Conservation (phyloP, 2,329 filamentous ascomycete genomes). For the Graphilbum ipis-grandicollis region DNA sequence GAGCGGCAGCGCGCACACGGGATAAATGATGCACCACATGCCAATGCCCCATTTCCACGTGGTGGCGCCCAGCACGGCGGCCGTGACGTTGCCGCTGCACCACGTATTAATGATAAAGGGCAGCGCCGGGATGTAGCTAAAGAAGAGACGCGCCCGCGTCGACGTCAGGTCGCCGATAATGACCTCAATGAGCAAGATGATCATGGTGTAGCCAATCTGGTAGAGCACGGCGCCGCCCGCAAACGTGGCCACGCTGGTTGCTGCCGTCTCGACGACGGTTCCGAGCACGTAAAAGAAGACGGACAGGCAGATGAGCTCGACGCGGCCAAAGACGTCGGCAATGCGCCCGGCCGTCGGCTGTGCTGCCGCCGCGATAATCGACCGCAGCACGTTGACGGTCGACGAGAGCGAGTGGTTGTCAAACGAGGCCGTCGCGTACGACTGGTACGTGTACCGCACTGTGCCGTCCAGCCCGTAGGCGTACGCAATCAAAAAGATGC, state of each 20-base stretch:
- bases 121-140: constrained; percentile 43
- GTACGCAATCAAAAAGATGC: constrained; percentile 46
- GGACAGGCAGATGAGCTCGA: constrained; percentile 37
- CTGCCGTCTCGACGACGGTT: constrained; percentile 36
- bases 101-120: constrained; percentile 47
- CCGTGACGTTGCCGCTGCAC: constrained; percentile 40
- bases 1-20: constrained; percentile 35
- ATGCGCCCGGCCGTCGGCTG: constrained; percentile 40
- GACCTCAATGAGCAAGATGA: constrained; percentile 45
- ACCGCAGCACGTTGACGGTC: constrained; percentile 26
- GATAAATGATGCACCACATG: constrained; percentile 47
- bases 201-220: constrained; percentile 45
- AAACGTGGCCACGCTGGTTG: constrained; percentile 28
- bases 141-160: constrained; percentile 42
- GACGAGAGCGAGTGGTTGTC: constrained; percentile 34
- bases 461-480: constrained; percentile 44
- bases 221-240: constrained; percentile 41
- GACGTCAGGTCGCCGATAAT: constrained; percentile 48
- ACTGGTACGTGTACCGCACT: constrained; percentile 37
- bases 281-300: constrained; percentile 24
- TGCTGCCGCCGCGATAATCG: constrained; percentile 14
- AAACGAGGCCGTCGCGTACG: constrained; percentile 33
- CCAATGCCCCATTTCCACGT: constrained; percentile 46
- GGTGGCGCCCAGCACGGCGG: constrained; percentile 27
- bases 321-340: constrained; percentile 44